Conservation (phyloP, 2,329 filamentous ascomycete genomes). For the Trichoderma atroviride region DNA sequence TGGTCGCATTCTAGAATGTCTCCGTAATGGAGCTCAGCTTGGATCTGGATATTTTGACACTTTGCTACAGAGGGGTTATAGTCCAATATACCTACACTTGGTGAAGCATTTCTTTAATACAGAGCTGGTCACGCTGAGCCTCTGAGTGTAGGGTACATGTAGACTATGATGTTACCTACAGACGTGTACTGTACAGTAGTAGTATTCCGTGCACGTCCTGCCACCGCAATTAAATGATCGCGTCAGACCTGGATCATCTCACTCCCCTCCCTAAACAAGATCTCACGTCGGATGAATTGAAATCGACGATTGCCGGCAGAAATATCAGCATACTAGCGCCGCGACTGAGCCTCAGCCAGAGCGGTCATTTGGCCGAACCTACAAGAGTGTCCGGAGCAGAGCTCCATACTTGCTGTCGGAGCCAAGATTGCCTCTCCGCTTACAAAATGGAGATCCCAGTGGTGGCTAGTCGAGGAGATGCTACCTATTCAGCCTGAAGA, state of each 20-base stretch:
- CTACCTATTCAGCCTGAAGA: slow-evolving; percentile 10
- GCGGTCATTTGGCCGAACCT: slow-evolving; percentile 16
- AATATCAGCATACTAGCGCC: not conserved
- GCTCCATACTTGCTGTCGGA: not conserved
- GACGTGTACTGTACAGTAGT: too few relatives aligned
- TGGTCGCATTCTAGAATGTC: not conserved
- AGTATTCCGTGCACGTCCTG: not conserved
- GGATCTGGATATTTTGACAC: not conserved
- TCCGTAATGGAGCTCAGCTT: not conserved
- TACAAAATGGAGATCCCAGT: not conserved
- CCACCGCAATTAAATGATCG: not conserved
- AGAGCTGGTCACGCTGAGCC: not conserved
- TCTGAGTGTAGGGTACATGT: not conserved
- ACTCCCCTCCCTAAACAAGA: slow-evolving; percentile 1
- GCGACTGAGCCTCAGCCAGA: slow-evolving; percentile 10
- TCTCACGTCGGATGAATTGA: slow-evolving; percentile 21
- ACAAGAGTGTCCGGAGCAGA: not conserved
- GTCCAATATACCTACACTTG: too few relatives aligned
- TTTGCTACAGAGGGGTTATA: not conserved
- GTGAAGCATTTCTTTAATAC: not conserved
- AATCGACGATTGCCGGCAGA: slow-evolving; percentile 21
- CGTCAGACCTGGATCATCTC: slow-evolving; percentile 16
- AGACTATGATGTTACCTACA: not conserved
- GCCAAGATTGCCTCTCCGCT: not conserved
- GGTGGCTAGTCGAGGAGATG: not conserved